A percentile compares a stretch with the other conserved stretches of the same genome.
These are phyloP conservation scores for Dorcoceras hygrometricum DNA, from an alignment of 257 asterid species.

Conservation along the genomic window DNA sequence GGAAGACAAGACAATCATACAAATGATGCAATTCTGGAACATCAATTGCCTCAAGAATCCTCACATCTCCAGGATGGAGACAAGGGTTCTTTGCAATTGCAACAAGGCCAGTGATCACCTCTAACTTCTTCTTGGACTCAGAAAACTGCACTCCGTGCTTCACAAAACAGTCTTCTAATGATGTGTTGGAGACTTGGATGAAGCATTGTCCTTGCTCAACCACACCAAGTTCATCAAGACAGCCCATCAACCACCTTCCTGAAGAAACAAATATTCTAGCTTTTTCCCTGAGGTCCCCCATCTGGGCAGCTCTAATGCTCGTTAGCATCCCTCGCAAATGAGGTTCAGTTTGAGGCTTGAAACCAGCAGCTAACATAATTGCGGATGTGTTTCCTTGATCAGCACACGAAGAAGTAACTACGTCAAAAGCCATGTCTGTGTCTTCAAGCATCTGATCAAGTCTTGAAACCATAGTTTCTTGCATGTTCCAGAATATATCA, in stretches of 20 bases:
- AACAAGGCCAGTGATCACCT: conserved; percentile 68
- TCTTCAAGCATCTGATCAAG: conserved; percentile 66
- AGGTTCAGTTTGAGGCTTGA: conserved; percentile 71
- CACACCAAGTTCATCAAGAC: conserved; percentile 74
- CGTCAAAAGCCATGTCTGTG: conserved; percentile 64
- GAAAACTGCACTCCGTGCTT: conserved; percentile 67
- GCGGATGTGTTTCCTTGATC: conserved; percentile 80
- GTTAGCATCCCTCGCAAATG: conserved; percentile 79
- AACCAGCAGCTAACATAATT: conserved; percentile 87
- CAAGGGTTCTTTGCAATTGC: conserved; percentile 91
- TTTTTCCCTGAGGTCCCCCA: conserved; percentile 72
- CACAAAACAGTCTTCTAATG: conserved; percentile 60
- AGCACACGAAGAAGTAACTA: conserved; percentile 67
- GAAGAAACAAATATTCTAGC: conserved; percentile 78
- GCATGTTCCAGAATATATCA: conserved; percentile 72
- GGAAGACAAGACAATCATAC: conserved; percentile 80
- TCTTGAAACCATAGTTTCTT: conserved; percentile 59
- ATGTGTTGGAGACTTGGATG: conserved; percentile 73
- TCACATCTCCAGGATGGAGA: conserved; percentile 93
- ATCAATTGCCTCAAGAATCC: conserved; percentile 83
- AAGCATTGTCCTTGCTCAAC: conserved; percentile 89
- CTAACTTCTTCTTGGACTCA: conserved; percentile 39
- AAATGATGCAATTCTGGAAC: conserved; percentile 59
- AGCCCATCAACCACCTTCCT: conserved; percentile 97
- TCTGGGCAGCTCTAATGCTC: conserved; percentile 88